Base-by-base conservation (phyloP, 2,329 filamentous ascomycete species). In the Fusarium sulawesiense region DNA sequence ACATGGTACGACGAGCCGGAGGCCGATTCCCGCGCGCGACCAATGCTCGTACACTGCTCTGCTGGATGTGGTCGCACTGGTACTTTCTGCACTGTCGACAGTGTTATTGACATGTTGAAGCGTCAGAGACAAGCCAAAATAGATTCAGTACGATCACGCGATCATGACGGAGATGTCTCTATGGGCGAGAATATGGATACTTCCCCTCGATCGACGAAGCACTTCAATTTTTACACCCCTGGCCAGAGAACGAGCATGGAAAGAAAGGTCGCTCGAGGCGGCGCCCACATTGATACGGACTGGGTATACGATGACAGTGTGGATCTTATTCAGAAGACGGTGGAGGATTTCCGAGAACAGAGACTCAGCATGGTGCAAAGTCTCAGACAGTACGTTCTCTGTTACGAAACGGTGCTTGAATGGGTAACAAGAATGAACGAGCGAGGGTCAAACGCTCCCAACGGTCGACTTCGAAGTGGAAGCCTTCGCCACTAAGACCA, bases 341-440 rank as follows among this genome's bases (percentile, higher is more conserved):
- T 99, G 2, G 92, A 96, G 73, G 94, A 98, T 74, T 97, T 99
- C 79, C 86, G 96, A 60, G 84, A 87, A 50, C 96, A 99, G 82
- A 85, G 96, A 70, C 82, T 98, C 21, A 98, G 94, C 80, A 99
- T 98, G 94, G 95, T 99, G 45, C 96, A 98, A 80, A 98, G 92
- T 75, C 82, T 98, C 61, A 86, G 93, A 65, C 96, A 99, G 79
- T 98, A 92, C 81, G 95, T 98, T 51, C 88, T 99, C 34, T 99
- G 96, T 80, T 99, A 99, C 79, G 96, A 99, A 83, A 97, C 93
- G 42, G 87, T 98, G 9, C 83, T 97, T 57, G 95, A 98, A 80
- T 99, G 95, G 94, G 80, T 96, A 29, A 82, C 80, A 73, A 80
- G 86, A 68, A 74, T 84, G 41, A 82, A 88, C 56, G 84, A 80